Evolutionary conservation across 176 grass and related monocot species (phyloP), one percentile per base, ranked within the genome.

Genomic region (Juncus effusus): DNA sequence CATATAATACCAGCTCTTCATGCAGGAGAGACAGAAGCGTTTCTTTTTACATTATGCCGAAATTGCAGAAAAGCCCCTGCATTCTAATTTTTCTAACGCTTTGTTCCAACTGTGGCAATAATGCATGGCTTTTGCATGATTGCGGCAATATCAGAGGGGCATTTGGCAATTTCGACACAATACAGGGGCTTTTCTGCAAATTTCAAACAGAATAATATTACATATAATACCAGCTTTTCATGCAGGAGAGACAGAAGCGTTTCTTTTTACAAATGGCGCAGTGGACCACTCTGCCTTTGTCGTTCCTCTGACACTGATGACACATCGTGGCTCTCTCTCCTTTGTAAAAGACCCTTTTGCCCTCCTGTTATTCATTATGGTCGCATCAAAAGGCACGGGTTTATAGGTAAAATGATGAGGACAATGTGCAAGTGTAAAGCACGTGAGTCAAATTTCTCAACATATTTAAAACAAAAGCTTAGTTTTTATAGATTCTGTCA

Each of bases 221-320:
- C 19, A 28, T 54, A 6, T 62, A 65, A 50, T 42, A 96, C 93
- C 93, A 96, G 62, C 79, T 78, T 0, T n/a, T 58, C 3, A 91
- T 91, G 77, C 93, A 96, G 2, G 13, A 7, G 2, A 64, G 47
- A 13, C 92, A 96, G 37, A 86, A 96, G 75, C 92, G 79, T 59
- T 75, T 90, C 40, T 0, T 65, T 40, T 4, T 54, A 47, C 87
- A 91, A 10, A 6, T 13, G 6, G 13, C 19, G 52, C 92, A 96
- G 16, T 38, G 60, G 38, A 96, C 82, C 11, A 82, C 75, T 73
- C 82, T 81, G 61, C 79, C 87, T 0, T 54, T 88, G 14, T 91
- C 87, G 0, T 73, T 88, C 28, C 85, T 86, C 51, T 89, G 80
- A 60, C 87, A 96, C 11, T 96, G 91, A 65, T 96, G 91, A 15